These are phyloP conservation scores for Cryoendolithus antarcticus DNA, from an alignment of 2,329 filamentous ascomycete genomes.

Conservation along the genomic window DNA sequence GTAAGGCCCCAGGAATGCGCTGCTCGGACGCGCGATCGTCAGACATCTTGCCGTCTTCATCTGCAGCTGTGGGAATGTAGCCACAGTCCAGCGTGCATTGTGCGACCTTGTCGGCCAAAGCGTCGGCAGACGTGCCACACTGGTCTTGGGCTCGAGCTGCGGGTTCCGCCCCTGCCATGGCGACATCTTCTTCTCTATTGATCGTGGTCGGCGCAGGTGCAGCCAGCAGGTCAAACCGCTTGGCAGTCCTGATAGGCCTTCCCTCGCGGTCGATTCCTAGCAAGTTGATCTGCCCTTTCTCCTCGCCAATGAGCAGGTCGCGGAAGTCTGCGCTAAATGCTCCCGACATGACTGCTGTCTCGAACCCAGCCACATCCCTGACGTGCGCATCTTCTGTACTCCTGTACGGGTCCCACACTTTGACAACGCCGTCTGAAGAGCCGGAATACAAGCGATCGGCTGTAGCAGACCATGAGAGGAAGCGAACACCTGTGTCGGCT, in stretches of 20 bases:
- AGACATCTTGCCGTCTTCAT: conserved; percentile 22
- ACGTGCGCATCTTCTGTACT: conserved; percentile 39
- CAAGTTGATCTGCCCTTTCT: conserved; percentile 42
- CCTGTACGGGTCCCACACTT: conserved; percentile 46
- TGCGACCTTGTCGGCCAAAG: conserved; percentile 7
- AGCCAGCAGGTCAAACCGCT: conserved; percentile 14
- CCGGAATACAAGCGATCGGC: conserved; percentile 45
- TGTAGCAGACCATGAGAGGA: conserved; percentile 44
- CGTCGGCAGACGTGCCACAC: conserved; percentile 7
- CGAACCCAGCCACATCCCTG: conserved; percentile 36
- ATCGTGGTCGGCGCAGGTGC: conserved; percentile 4
- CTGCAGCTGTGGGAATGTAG: conserved; percentile 21
- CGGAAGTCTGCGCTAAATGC: conserved; percentile 44
- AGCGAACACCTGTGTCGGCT: conserved; percentile 45
- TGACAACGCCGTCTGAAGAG: conserved; percentile 48
- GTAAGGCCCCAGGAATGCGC: conserved; percentile 30
- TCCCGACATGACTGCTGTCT: conserved; percentile 46
- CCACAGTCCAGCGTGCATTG: conserved; percentile 20
- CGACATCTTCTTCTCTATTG: conserved; percentile 3
- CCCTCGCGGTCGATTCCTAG: conserved; percentile 32
- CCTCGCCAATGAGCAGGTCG: conserved; percentile 46
- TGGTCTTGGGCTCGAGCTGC: too few species aligned
- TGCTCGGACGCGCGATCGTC: conserved; percentile 28
- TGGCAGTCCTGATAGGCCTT: conserved; percentile 5
- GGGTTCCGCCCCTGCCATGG: conserved; percentile 1